Conservation (phyloP, 192 early-diverging fungal species). For the Entomortierella parvispora region DNA sequence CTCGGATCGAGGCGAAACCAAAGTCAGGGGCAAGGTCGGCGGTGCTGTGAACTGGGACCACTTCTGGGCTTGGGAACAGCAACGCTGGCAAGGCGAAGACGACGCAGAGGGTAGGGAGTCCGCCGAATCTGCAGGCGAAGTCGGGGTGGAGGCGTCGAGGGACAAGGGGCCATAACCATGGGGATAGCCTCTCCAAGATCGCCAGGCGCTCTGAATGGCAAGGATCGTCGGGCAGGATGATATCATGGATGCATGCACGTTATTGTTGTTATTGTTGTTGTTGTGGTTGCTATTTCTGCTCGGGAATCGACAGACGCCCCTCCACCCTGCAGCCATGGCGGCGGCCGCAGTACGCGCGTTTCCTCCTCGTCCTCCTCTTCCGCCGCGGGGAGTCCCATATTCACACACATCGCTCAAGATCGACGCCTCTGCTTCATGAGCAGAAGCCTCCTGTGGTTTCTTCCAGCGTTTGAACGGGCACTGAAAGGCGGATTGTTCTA, state of each 20-base stretch:
- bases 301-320: not conserved
- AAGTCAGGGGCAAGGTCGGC: not conserved
- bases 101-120: not conserved
- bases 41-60: not conserved
- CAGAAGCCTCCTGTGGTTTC: not conserved
- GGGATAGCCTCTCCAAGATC: not conserved
- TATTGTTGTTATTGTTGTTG: not conserved
- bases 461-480: conserved; percentile 18
- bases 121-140: not conserved
- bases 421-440: too few species aligned
- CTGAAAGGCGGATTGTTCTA: conserved; percentile 9
- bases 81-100: not conserved
- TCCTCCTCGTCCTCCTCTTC: not conserved
- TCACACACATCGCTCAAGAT: too few species aligned
- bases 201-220: conserved; percentile 12
- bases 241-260: not conserved
- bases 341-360: not conserved
- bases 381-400: not conserved
- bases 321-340: not conserved
- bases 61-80: not conserved
- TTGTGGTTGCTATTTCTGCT: not conserved
- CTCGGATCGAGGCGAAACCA: not conserved
- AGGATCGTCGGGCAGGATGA: conserved; percentile 2
- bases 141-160: not conserved
- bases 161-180: conserved; percentile 27